A percentile compares a stretch with the other conserved stretches of the same genome.
These are phyloP conservation scores for Mycena amicta DNA, from an alignment of 768 basidiomycete species.

Conservation along the genomic window DNA sequence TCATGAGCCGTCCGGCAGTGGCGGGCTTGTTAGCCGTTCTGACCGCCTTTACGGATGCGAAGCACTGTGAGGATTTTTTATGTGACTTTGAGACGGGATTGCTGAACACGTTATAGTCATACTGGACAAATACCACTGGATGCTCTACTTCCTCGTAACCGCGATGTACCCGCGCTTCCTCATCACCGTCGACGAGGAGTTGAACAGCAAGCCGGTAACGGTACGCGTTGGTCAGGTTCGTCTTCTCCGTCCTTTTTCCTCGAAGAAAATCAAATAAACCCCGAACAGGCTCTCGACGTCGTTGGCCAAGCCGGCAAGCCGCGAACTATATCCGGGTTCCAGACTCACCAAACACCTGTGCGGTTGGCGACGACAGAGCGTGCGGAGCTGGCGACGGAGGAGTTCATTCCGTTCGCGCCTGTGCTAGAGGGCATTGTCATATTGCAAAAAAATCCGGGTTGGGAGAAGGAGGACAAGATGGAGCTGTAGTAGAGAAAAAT, in stretches of 20 bases:
- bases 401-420: conserved; percentile 87
- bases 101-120: conserved; percentile 58
- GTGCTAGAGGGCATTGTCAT: conserved; percentile 94
- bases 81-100: neutral
- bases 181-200: conserved; percentile 93
- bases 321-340: conserved; percentile 95
- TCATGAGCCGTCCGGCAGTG: conserved; percentile 87
- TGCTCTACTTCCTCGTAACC: conserved; percentile 93
- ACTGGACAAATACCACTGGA: conserved; percentile 96
- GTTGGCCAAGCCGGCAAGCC: conserved; percentile 98
- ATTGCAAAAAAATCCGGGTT: conserved; percentile 89
- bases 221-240: conserved; percentile 89
- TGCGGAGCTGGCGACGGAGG: conserved; percentile 95
- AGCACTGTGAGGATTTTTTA: conserved; percentile 70
- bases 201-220: conserved; percentile 83
- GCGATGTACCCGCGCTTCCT: conserved; percentile 99
- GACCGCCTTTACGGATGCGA: conserved; percentile 91
- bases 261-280: neutral
- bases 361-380: conserved; percentile 92
- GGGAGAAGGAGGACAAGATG: conserved; percentile 86
- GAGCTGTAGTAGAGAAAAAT: conserved; percentile 50
- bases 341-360: conserved; percentile 96
- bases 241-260: neutral
- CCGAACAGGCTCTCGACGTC: conserved; percentile 84
- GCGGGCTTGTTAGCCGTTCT: conserved; percentile 88